Conservation (phyloP, 805 yeast genomes). For the Saccharomycopsis javanensis region DNA sequence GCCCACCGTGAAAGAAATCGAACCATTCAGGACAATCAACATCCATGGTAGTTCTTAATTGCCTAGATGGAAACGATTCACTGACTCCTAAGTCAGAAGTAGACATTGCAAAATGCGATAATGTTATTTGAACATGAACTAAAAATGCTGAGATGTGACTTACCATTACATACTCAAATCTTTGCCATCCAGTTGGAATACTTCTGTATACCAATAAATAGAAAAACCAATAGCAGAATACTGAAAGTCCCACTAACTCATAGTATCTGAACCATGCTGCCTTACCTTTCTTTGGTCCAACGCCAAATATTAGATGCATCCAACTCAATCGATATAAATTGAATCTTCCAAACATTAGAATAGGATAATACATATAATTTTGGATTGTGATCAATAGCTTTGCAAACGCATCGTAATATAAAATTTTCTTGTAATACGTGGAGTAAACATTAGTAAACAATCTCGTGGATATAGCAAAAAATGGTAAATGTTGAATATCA, state of each 20-base stretch:
- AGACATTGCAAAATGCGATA: constrained; percentile 89
- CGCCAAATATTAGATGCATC: constrained; percentile 63
- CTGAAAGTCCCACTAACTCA: constrained; percentile 58
- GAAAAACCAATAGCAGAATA: constrained; percentile 77
- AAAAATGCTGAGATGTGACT: constrained; percentile 80
- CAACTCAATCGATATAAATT: constrained; percentile 75
- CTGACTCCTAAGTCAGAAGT: constrained; percentile 76
- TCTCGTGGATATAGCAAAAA: constrained; percentile 73
- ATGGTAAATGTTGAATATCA: constrained; percentile 87
- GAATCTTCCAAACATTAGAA: constrained; percentile 75
- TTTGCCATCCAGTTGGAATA: constrained; percentile 43
- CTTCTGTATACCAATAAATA: constrained; percentile 46
- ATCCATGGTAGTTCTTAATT: constrained; percentile 87
- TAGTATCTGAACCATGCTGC: constrained; percentile 82
- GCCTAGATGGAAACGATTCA: constrained; percentile 73
- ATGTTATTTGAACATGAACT: constrained; percentile 87
- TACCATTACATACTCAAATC: constrained; percentile 53
- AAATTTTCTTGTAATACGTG: constrained; percentile 61
- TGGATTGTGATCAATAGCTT: constrained; percentile 51
- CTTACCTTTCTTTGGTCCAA: constrained; percentile 70
- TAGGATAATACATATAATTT: constrained; percentile 63
- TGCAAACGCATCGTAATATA: constrained; percentile 63
- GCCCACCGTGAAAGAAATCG: constrained; percentile 84
- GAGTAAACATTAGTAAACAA: constrained; percentile 64
- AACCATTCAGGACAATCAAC: constrained; percentile 91